Conservation (phyloP, 1,284 basidiomycete species). For the Limonomyces culmigenus region DNA sequence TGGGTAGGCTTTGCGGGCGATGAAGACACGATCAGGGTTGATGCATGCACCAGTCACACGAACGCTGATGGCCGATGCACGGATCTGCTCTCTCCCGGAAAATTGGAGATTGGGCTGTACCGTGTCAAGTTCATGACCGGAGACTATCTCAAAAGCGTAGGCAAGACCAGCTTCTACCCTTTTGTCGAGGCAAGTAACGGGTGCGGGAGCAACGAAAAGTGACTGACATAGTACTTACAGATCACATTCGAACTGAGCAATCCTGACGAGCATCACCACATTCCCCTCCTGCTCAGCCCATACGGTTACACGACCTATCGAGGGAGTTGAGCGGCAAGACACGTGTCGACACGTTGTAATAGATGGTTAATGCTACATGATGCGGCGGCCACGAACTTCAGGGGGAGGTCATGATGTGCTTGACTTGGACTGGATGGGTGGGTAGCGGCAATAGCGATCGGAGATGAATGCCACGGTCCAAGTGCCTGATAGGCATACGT, state of each 20-base stretch:
- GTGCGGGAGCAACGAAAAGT: not conserved
- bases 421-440: slow-evolving; percentile 27
- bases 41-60: slow-evolving; percentile 35
- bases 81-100: slow-evolving; percentile 37
- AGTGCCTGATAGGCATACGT: slow-evolving; percentile 30
- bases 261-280: slow-evolving; percentile 73
- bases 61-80: slow-evolving; percentile 72
- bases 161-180: slow-evolving; percentile 69
- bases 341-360: not conserved
- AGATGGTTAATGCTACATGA: not conserved
- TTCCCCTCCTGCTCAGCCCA: slow-evolving; percentile 82
- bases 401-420: slow-evolving; percentile 1
- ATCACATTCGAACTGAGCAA: slow-evolving; percentile 59
- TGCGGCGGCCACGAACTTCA: not conserved
- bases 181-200: slow-evolving; percentile 55
- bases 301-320: slow-evolving; percentile 88
- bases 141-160: slow-evolving; percentile 57
- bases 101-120: slow-evolving; percentile 43
- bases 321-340: slow-evolving; percentile 46
- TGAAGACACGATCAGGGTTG: not conserved
- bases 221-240: slow-evolving; percentile 19
- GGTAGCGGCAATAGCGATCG: slow-evolving; percentile 74
- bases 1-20: not conserved
- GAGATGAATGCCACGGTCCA: slow-evolving; percentile 88
- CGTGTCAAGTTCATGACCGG: slow-evolving; percentile 77